Evolutionary conservation across 208 protist genomes (phyloP), one percentile per base, ranked within the genome.

Genomic region (Trypanosoma brucei): DNA sequence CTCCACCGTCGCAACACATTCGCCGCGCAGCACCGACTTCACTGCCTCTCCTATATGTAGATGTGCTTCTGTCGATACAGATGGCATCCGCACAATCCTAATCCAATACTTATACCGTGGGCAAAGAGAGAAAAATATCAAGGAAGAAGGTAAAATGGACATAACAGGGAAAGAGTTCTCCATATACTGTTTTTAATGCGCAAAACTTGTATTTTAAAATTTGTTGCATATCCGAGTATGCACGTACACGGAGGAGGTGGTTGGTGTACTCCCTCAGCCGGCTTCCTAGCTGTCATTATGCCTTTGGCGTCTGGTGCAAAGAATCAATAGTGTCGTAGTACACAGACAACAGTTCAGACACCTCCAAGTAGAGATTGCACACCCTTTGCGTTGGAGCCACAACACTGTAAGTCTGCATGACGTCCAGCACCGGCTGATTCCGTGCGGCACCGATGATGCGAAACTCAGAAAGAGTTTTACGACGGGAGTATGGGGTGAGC

Each of bases 311-410:
- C 33, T 66, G 55, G 45, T 75, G 58, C 22, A 75, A 53, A 2
- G 53, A 31, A 36, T 91, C 83, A 39, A 86, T 63, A 6, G 83
- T 84, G 44, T 89, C 81, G 55, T 88, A 94, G 59, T 92, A 94
- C 22, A 86, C 68, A 9, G 88, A 91, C 6, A 92, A 81, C 9
- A 94, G 73, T 1, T 76, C 70, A 1, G 88, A 78, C 1, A 92
- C 81, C 37, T 92, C 84, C 35, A 92, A 70, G 42, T 82, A 88
- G 30, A 83, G 56, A 34, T 87, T 72, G 53, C 73, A 78, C 39
- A 92, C 85, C 58, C 87, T 72, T 22, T 75, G 76, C 8, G 88
- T 89, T 65, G 81, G 89, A 37, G 78, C 77, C 31, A 71, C 71
- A 6, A 81, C 67, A 30, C 60, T 70, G 49, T 83, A 92, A 2